These are phyloP conservation scores for Ophiostoma novo-ulmi DNA, from an alignment of 2,329 filamentous ascomycete species.

Conservation along the genomic window DNA sequence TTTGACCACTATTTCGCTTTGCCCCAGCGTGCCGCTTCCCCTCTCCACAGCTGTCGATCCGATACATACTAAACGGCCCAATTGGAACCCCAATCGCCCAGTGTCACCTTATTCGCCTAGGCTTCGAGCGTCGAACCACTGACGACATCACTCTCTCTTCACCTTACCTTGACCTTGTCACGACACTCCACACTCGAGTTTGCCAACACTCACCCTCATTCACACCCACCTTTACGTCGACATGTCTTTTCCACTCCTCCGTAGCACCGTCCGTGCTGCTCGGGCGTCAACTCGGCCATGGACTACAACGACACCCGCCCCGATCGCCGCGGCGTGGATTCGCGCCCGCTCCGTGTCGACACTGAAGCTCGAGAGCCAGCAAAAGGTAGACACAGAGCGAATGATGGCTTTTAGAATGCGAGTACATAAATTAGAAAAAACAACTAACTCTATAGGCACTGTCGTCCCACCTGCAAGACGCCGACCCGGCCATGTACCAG, in stretches of 20 bases:
- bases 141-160: neutral
- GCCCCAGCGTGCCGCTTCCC: slow-evolving; percentile 5
- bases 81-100: slow-evolving; percentile 1
- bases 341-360: slow-evolving; percentile 44
- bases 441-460: slow-evolving; percentile 57
- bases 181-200: neutral
- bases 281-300: slow-evolving; percentile 37
- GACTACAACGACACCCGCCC: slow-evolving; percentile 28
- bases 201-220: neutral
- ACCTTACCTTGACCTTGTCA: neutral
- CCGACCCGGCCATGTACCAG: slow-evolving; percentile 78
- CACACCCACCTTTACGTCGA: slow-evolving; percentile 14
- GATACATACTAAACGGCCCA: neutral
- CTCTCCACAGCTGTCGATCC: slow-evolving; percentile 12
- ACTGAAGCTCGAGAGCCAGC: slow-evolving; percentile 51
- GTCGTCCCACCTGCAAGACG: slow-evolving; percentile 69
- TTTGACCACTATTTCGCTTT: neutral
- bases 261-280: slow-evolving; percentile 46
- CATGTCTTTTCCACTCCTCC: slow-evolving; percentile 48
- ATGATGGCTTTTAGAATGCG: neutral
- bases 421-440: neutral
- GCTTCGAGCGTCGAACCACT: neutral
- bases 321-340: slow-evolving; percentile 27
- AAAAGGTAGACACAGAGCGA: slow-evolving; percentile 43
- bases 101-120: slow-evolving; percentile 6